Conservation (phyloP, 176 grass and related monocot genomes). For the Raddia distichophylla region DNA sequence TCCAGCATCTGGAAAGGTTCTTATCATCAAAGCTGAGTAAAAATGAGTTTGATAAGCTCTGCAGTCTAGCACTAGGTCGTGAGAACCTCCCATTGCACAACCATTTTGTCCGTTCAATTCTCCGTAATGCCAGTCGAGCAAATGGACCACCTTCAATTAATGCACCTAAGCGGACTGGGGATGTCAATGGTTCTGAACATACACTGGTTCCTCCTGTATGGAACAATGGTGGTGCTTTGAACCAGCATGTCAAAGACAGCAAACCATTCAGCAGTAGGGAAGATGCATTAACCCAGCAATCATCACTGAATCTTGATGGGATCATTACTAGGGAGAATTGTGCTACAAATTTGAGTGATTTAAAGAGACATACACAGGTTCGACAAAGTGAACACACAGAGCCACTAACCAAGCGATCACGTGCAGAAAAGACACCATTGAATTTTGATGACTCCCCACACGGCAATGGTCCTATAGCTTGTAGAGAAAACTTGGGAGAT, state of each 20-base stretch:
- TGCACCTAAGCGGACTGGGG: slow-evolving; percentile 27
- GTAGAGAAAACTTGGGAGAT: slow-evolving; percentile 34
- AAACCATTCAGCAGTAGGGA: slow-evolving; percentile 39
- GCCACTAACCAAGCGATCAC: slow-evolving; percentile 37
- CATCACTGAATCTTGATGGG: slow-evolving; percentile 35
- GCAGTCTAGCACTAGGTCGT: slow-evolving; percentile 58
- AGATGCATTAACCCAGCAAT: slow-evolving; percentile 9
- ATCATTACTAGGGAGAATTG: slow-evolving; percentile 44
- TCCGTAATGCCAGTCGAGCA: slow-evolving; percentile 68
- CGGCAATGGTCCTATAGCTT: slow-evolving; percentile 41
- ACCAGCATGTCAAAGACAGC: slow-evolving; percentile 42
- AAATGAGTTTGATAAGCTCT: slow-evolving; percentile 79
- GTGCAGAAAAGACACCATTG: slow-evolving; percentile 37
- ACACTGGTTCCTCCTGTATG: slow-evolving; percentile 21
- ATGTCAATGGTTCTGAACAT: slow-evolving; percentile 35
- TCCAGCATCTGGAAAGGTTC: slow-evolving; percentile 70
- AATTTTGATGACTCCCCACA: slow-evolving; percentile 37
- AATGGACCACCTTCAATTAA: slow-evolving; percentile 49
- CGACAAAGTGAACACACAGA: slow-evolving; percentile 46
- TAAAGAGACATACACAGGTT: slow-evolving; percentile 51
- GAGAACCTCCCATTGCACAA: slow-evolving; percentile 92
- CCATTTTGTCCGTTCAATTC: slow-evolving; percentile 66
- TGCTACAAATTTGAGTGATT: slow-evolving; percentile 44
- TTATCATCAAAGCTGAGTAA: slow-evolving; percentile 79
- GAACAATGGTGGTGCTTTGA: slow-evolving; percentile 34